Evolutionary conservation across 306 rosid species (phyloP).

Genomic region (Trifolium dubium): DNA sequence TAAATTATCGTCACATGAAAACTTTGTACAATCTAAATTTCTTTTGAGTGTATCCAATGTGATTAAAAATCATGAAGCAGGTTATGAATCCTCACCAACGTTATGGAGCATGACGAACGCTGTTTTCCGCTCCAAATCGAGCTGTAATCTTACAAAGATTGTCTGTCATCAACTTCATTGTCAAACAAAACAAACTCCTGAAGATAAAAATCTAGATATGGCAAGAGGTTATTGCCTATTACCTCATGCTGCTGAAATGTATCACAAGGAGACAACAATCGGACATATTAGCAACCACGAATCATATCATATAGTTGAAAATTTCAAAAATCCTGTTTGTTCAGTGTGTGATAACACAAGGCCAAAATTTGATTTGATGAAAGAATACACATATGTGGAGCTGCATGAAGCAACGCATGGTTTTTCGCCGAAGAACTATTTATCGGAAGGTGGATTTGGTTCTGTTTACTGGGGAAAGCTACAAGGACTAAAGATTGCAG

Average conservation of each 20-base stretch:
- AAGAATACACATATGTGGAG: constrained; percentile 66
- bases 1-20: background rate
- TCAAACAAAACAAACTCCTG: constrained; percentile 32
- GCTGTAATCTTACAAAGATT: background rate
- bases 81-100: constrained; percentile 36
- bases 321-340: constrained; percentile 49
- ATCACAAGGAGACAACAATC: constrained; percentile 29
- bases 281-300: constrained; percentile 17
- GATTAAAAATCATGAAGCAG: constrained; percentile 35
- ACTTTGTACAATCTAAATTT: background rate
- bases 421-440: constrained; percentile 53
- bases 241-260: constrained; percentile 30
- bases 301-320: constrained; percentile 41
- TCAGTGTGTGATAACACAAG: constrained; percentile 61
- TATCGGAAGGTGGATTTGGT: constrained; percentile 87
- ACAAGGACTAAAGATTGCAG: constrained; percentile 67
- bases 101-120: background rate
- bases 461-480: constrained; percentile 61
- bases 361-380: constrained; percentile 59
- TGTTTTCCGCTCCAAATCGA: constrained; percentile 12
- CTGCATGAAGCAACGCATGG: constrained; percentile 61
- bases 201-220: constrained; percentile 42
- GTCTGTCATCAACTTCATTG: constrained; percentile 4
- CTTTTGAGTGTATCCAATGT: background rate
- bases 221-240: constrained; percentile 45